phyloP scores from a whole-genome alignment of 768 basidiomycete genomes.

The Tricholoma matsutake region DNA sequence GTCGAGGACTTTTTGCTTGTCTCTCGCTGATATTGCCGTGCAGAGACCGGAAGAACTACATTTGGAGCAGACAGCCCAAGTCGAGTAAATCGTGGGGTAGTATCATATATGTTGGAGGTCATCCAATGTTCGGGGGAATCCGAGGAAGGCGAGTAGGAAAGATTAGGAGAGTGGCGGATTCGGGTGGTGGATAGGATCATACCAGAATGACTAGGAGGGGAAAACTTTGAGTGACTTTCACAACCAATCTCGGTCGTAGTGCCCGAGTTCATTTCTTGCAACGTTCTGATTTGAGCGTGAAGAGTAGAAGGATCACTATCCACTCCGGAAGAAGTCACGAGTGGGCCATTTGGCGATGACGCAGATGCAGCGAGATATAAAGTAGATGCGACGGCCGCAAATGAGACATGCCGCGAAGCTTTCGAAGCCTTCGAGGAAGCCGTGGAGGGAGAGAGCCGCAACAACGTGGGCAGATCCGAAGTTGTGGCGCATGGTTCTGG shows the following conservation, averaged over 20 bases:
- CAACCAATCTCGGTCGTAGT: neutral
- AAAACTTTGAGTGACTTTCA: neutral
- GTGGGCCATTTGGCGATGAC: neutral
- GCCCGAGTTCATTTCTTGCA: neutral
- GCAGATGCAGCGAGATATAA: neutral
- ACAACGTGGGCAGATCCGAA: neutral
- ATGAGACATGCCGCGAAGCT: neutral
- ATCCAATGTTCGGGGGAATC: constrained; percentile 33
- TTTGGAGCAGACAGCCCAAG: constrained; percentile 29
- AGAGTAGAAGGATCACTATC: neutral
- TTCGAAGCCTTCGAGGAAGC: constrained; percentile 3
- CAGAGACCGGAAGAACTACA: constrained; percentile 41
- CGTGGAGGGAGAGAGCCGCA: neutral
- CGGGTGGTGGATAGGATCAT: neutral
- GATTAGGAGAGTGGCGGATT: neutral
- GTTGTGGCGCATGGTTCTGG: neutral
- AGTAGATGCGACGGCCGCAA: neutral
- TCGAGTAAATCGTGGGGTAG: constrained; percentile 40
- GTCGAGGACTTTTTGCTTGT: constrained; percentile 15
- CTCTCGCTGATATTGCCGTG: constrained; percentile 26
- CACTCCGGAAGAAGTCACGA: neutral
- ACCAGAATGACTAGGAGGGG: neutral
- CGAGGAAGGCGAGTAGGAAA: constrained; percentile 3
- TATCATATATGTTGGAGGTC: constrained; percentile 30
- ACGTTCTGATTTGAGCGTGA: neutral